phyloP scores from a whole-genome alignment of 306 rosid genomes.

The Trifolium pratense region DNA sequence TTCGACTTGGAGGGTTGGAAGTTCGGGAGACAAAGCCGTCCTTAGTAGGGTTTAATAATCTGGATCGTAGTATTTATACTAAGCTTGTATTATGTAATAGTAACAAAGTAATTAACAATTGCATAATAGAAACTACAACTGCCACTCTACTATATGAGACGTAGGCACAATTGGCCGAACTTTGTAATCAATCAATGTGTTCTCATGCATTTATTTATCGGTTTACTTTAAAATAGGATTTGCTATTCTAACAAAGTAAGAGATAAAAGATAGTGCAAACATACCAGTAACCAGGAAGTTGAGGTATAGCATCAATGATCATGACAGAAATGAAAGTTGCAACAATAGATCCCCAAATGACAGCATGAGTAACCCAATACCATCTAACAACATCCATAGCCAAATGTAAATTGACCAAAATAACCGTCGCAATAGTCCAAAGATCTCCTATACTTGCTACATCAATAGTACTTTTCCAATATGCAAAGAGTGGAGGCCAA shows the following conservation, averaged over 20 bases:
- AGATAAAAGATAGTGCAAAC: slow-evolving; percentile 34
- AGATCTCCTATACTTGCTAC: slow-evolving; percentile 89
- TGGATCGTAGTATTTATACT: no score
- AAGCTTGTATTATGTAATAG: no score
- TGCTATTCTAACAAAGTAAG: neutral
- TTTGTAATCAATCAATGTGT: neutral
- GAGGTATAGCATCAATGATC: slow-evolving; percentile 72
- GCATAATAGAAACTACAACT: no score
- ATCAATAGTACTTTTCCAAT: slow-evolving; percentile 75
- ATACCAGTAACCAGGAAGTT: slow-evolving; percentile 83
- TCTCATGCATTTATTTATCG: neutral
- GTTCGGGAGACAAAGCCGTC: no score
- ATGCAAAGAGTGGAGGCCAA: slow-evolving; percentile 79
- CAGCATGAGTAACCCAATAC: slow-evolving; percentile 78
- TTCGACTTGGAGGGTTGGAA: no score
- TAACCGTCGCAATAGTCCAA: slow-evolving; percentile 86
- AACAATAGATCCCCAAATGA: slow-evolving; percentile 86
- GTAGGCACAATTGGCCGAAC: neutral
- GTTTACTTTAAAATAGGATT: neutral
- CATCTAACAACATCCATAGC: slow-evolving; percentile 91
- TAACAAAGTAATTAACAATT: no score
- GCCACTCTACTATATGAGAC: no score
- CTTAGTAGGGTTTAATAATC: no score
- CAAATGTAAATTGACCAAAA: slow-evolving; percentile 84
- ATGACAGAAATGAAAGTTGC: slow-evolving; percentile 79